Conservation (phyloP, 2,329 filamentous ascomycete species). For the Cladophialophora carrionii region DNA sequence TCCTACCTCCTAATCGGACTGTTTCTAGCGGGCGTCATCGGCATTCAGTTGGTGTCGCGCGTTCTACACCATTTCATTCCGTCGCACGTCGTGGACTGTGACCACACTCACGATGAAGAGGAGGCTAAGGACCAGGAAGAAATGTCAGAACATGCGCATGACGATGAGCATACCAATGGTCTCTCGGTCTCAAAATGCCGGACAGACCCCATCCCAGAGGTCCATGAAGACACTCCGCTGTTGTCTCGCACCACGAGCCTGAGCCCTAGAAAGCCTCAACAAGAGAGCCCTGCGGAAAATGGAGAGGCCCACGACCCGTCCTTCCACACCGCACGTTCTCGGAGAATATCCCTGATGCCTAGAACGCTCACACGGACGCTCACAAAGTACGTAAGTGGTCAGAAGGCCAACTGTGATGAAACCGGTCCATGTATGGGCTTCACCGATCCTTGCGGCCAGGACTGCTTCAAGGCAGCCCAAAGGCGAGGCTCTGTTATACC, state of each 20-base stretch:
- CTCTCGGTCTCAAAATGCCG: slow-evolving; percentile 21
- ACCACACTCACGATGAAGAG: slow-evolving; percentile 49
- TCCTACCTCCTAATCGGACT: slow-evolving; percentile 54
- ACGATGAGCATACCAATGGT: slow-evolving; percentile 38
- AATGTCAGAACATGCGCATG: slow-evolving; percentile 36
- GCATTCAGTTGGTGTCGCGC: slow-evolving; percentile 51
- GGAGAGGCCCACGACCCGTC: slow-evolving; percentile 20
- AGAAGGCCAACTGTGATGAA: slow-evolving; percentile 59
- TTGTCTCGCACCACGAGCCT: slow-evolving; percentile 33
- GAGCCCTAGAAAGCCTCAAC: slow-evolving; percentile 24
- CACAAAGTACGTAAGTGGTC: slow-evolving; percentile 54
- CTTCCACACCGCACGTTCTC: slow-evolving; percentile 20
- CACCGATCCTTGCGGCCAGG: slow-evolving; percentile 63
- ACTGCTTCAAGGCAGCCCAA: slow-evolving; percentile 58
- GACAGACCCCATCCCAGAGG: slow-evolving; percentile 8
- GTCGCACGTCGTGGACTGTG: slow-evolving; percentile 53
- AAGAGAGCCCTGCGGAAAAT: slow-evolving; percentile 13
- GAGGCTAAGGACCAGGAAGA: slow-evolving; percentile 41
- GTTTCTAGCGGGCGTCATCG: slow-evolving; percentile 53
- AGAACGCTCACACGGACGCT: slow-evolving; percentile 47
- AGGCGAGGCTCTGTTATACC: slow-evolving; percentile 35
- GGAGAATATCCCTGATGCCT: slow-evolving; percentile 44
- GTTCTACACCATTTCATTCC: slow-evolving; percentile 54
- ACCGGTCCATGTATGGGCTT: slow-evolving; percentile 64
- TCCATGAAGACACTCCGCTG: slow-evolving; percentile 38